Evolutionary conservation across 345 rosid species (phyloP).

Genomic region (Aethionema arabicum): DNA sequence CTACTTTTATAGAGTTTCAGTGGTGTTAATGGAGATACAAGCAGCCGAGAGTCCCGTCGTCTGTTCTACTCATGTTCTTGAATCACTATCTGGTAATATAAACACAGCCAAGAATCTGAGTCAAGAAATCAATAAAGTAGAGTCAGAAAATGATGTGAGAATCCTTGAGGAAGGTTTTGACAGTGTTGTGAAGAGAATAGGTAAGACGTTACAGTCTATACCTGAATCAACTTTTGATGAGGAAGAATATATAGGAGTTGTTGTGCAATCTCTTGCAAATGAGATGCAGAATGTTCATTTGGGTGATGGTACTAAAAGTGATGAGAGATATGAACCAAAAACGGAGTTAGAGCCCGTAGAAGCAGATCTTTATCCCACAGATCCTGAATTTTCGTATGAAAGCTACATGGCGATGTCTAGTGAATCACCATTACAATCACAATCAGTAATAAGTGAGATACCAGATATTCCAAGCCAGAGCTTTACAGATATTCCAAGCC

Average conservation of each 20-base stretch:
- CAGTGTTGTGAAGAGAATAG: conserved; percentile 47
- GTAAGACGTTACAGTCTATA: conserved; percentile 60
- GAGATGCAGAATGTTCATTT: conserved; percentile 62
- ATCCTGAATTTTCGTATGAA: conserved; percentile 45
- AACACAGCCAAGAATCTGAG: conserved; percentile 48
- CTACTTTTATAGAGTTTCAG: conserved; percentile 64
- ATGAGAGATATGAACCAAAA: conserved; percentile 22
- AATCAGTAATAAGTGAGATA: conserved; percentile 35
- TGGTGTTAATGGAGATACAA: conserved; percentile 70
- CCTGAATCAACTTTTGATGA: conserved; percentile 54
- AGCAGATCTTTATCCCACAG: conserved; percentile 65
- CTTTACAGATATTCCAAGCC: conserved; percentile 29
- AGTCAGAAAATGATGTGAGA: conserved; percentile 45
- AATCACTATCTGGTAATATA: conserved; percentile 49
- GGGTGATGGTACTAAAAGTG: conserved; percentile 37
- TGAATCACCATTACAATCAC: conserved; percentile 39
- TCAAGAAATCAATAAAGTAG: conserved; percentile 24
- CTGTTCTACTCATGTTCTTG: conserved; percentile 48
- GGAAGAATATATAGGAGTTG: conserved; percentile 56
- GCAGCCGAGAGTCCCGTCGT: conserved; percentile 37
- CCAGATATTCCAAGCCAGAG: conserved; percentile 25
- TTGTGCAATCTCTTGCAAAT: conserved; percentile 53
- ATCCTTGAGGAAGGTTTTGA: conserved; percentile 47
- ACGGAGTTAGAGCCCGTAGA: conserved; percentile 33
- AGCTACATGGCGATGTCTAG: conserved; percentile 26